Conservation (phyloP, 139 green algal genomes). For the Diplosphaera chodatii region DNA sequence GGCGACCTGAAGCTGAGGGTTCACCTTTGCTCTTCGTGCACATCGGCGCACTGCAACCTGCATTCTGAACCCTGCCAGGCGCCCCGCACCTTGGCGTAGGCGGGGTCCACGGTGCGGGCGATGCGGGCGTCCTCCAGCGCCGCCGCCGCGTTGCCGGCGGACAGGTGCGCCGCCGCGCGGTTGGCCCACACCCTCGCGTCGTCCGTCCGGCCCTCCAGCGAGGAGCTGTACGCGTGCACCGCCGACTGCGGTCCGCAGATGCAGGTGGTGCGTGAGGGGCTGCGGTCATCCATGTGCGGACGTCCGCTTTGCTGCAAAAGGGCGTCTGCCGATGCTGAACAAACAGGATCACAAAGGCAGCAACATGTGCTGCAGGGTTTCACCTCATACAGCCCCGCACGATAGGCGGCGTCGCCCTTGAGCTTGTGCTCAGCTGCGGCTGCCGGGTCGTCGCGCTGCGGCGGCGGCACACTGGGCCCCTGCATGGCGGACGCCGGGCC, state of each 20-base stretch:
- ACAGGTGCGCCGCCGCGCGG: slow-evolving; percentile 25
- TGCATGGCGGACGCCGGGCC: not conserved
- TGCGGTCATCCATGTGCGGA: too few species aligned
- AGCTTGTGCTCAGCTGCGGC: slow-evolving; percentile 12
- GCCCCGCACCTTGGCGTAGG: slow-evolving; percentile 35
- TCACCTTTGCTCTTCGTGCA: too few species aligned
- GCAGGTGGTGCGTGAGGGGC: too few species aligned
- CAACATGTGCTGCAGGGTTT: too few species aligned
- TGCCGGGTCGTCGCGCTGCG: slow-evolving; percentile 7
- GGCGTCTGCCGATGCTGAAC: too few species aligned
- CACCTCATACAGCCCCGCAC: not conserved
- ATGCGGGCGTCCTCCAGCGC: slow-evolving; percentile 32
- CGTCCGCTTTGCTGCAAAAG: too few species aligned
- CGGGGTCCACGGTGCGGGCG: slow-evolving; percentile 17
- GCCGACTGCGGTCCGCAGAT: not conserved
- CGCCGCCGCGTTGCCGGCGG: slow-evolving; percentile 3
- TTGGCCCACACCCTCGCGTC: slow-evolving; percentile 36
- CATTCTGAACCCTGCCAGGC: too few species aligned
- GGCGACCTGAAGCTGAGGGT: too few species aligned
- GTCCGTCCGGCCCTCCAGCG: slow-evolving; percentile 17
- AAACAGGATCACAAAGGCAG: too few species aligned
- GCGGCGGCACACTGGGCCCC: slow-evolving; percentile 2
- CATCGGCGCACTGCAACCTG: too few species aligned
- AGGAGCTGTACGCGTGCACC: slow-evolving; percentile 4
- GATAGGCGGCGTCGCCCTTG: slow-evolving; percentile 19